Conservation (phyloP, 1,139 yeast species). For the Blastobotrys buckinghamii region DNA sequence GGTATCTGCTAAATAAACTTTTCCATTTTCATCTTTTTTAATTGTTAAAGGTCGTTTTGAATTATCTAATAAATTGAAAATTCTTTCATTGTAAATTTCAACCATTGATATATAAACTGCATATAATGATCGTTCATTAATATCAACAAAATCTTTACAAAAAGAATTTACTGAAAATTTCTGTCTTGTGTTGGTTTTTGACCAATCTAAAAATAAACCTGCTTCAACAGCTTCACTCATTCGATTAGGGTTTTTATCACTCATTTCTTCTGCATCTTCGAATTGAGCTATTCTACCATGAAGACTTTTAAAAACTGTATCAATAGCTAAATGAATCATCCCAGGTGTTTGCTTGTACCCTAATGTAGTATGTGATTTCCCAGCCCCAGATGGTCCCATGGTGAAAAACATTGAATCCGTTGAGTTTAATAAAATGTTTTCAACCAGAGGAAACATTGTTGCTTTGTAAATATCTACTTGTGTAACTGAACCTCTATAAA, state of each 20-base stretch:
- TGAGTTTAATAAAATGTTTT: slow-evolving; percentile 30
- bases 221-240: slow-evolving; percentile 35
- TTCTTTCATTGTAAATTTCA: slow-evolving; percentile 34
- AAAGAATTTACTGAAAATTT: slow-evolving; percentile 12
- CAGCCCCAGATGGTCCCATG: slow-evolving; percentile 48
- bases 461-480: slow-evolving; percentile 32
- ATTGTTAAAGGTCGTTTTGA: slow-evolving; percentile 21
- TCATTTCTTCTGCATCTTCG: slow-evolving; percentile 30
- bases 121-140: slow-evolving; percentile 20
- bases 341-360: slow-evolving; percentile 31
- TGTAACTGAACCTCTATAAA: slow-evolving; percentile 31
- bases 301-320: slow-evolving; percentile 42
- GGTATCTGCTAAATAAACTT: slow-evolving; percentile 22
- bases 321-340: slow-evolving; percentile 30
- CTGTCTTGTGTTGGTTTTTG: slow-evolving; percentile 16
- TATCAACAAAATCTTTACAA: slow-evolving; percentile 18
- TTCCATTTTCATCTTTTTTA: slow-evolving; percentile 25
- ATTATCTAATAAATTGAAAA: slow-evolving; percentile 28
- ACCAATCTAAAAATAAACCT: slow-evolving; percentile 29
- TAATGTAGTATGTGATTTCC: slow-evolving; percentile 36
- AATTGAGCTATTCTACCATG: slow-evolving; percentile 37
- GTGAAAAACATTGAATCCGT: slow-evolving; percentile 42
- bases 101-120: slow-evolving; percentile 32
- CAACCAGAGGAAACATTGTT: slow-evolving; percentile 30
- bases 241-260: slow-evolving; percentile 25